Base-by-base conservation (phyloP, 2,329 filamentous ascomycete species). In the Raffaelea arxii region DNA sequence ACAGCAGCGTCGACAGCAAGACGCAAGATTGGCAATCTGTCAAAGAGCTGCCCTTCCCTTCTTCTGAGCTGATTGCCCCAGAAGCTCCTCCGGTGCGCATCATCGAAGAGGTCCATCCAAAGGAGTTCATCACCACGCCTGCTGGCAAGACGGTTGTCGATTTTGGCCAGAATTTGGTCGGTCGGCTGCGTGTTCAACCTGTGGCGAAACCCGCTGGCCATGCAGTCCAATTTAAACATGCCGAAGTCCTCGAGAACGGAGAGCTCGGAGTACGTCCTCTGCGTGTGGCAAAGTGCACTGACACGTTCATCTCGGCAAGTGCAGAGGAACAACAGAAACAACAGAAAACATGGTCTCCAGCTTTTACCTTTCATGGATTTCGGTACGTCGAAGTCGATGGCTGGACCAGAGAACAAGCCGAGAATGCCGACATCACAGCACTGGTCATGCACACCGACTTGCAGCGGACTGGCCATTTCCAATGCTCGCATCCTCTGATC, bases 141-240 rank as follows among this genome's bases (percentile, higher is more conserved):
- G 57, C 56, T 4, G 70, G 71, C 4, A 73, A 73, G 52, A 68
- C 61, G 0, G 59, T 78, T 2, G 49, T 79, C 5, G 74, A 80
- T 51, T 78, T 79, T 55, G 75, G 75, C 2, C 75, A 80, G 53
- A 78, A 80, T 51, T 59, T 79, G 0, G 75, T 78, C 1, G 77
- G 76, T 2, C 65, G 65, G 52, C 46, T 77, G 2, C 58, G 60
- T 0, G 52, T 78, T 11, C 32, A 27, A 4, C 24, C 16, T 12
- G 55, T 41, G 10, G 4, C n/a, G 3, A 61, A 42, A 67, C 65
- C 3, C 53, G 69, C 25, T 22, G 54, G 7, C 47, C 62, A 38
- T 46, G 67, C 16, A 68, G 68, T 51, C 49, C 61, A 30, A 56
- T 18, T 80, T 14, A 58, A 56, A 0, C 75, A 80, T 54, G 70